Evolutionary conservation across 2,329 filamentous ascomycete species (phyloP).

Genomic region (Talaromyces sp.): DNA sequence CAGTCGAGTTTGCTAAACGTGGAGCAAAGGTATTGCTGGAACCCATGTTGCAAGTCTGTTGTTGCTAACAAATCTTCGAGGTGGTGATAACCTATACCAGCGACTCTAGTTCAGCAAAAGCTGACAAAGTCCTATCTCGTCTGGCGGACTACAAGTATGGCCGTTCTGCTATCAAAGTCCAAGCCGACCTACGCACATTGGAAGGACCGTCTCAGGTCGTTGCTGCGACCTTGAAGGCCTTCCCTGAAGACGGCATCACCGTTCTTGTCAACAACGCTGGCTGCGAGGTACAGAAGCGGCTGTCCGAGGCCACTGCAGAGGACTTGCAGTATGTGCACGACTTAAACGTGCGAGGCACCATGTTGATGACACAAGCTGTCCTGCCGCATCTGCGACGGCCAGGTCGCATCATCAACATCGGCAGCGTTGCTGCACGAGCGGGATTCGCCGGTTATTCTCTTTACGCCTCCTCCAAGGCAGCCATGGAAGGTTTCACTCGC

Average conservation of each 20-base stretch:
- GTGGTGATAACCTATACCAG: not conserved
- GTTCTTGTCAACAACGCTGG: conserved; percentile 39
- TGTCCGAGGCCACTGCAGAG: conserved; percentile 43
- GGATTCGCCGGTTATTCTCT: conserved; percentile 45
- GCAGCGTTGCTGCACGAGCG: conserved; percentile 18
- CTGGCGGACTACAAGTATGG: not conserved
- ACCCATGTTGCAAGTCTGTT: conserved; percentile 20
- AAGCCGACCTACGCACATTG: conserved; percentile 7
- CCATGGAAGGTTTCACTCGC: conserved; percentile 56
- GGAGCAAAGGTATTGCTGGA: conserved; percentile 33
- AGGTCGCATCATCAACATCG: conserved; percentile 56
- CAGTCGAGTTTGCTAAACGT: conserved; percentile 44
- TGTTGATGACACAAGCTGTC: conserved; percentile 52
- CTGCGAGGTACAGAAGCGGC: conserved; percentile 30
- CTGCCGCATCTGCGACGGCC: conserved; percentile 47
- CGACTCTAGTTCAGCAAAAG: not conserved
- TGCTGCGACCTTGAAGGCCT: not conserved
- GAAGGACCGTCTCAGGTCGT: not conserved
- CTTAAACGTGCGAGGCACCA: conserved; percentile 53
- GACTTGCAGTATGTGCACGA: conserved; percentile 55
- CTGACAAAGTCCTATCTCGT: not conserved
- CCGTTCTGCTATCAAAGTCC: conserved; percentile 4
- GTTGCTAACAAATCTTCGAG: not conserved
- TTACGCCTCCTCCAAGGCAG: conserved; percentile 56
- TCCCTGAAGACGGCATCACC: conserved; percentile 1